Base-by-base conservation (phyloP, 73 alveolate genomes). In the Paramecium bursaria region DNA sequence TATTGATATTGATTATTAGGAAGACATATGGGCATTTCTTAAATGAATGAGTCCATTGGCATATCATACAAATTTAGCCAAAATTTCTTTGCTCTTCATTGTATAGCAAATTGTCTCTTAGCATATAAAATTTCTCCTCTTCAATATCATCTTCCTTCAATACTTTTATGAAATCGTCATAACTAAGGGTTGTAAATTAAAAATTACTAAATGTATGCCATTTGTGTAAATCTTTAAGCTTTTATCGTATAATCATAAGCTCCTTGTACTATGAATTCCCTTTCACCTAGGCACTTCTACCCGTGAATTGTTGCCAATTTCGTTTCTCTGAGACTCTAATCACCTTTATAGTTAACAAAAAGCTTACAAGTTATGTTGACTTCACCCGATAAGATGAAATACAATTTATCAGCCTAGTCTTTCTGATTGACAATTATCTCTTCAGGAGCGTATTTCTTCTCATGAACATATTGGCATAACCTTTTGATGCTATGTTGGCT, bases 31-130 rank as follows among this genome's bases (percentile, higher is more conserved):
- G 82, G 27, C 82, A 67, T 57, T 42, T 67, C 23, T 67, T 67
- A 67, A 67, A 67, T 67, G 33, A 23, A 67, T 67, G 82, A 3
- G 82, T 67, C 82, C 82, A 67, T 67, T 67, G 19, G 21, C 82
- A 67, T 0, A 67, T 67, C 4, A 25, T 39, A 10, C 82, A 67
- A 67, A 67, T 57, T 4, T 67, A 42, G 1, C 82, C 82, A 39
- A 25, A 67, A 19, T 67, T 67, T 4, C 35, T 25, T 15, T 67
- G 19, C 15, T 67, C 82, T 35, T 67, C 82, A 0, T 27, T 67
- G 9, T 17, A 67, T 1, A 67, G 11, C 82, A 67, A 25, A 9
- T 31, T 10, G 44, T 67, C 82, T 67, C 82, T 39, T 17, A 67
- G 30, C 82, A 67, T 67, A 21, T 57, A 67, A 42, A 25, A 67